These are phyloP conservation scores for Irineochytrium annulatum DNA, from an alignment of 192 early-diverging fungal genomes.

Conservation along the genomic window DNA sequence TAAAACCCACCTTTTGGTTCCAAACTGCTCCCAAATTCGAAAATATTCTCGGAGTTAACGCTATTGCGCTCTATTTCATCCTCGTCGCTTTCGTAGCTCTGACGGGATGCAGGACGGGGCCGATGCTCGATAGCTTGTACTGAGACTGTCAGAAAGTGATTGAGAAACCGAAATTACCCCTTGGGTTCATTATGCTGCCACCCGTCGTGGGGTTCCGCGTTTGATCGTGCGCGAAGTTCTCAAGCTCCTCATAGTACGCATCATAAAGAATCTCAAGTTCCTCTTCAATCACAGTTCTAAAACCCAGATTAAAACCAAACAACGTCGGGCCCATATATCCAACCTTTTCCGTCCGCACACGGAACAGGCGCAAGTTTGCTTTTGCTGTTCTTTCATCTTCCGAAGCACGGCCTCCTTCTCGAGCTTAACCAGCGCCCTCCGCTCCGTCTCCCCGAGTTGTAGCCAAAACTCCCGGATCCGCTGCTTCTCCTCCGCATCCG, in stretches of 20 bases:
- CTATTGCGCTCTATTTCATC: slow-evolving; percentile 55
- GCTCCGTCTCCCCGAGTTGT: slow-evolving; percentile 72
- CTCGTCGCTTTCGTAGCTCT: slow-evolving; percentile 57
- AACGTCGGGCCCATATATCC: slow-evolving; percentile 12
- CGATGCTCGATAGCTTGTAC: neutral
- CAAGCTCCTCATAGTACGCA: slow-evolving; percentile 84
- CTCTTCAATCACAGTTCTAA: slow-evolving; percentile 72
- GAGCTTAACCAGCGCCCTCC: slow-evolving; percentile 71
- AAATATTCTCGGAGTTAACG: slow-evolving; percentile 34
- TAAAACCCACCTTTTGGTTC: slow-evolving; percentile 67
- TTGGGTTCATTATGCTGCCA: slow-evolving; percentile 17
- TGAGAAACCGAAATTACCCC: slow-evolving; percentile 13
- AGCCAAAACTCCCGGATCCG: slow-evolving; percentile 84
- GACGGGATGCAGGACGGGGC: neutral
- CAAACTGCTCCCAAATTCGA: slow-evolving; percentile 70
- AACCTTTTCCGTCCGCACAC: slow-evolving; percentile 80
- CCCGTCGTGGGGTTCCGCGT: neutral
- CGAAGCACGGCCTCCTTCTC: slow-evolving; percentile 82
- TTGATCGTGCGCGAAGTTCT: slow-evolving; percentile 79
- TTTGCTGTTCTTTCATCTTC: slow-evolving; percentile 89
- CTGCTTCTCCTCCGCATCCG: slow-evolving; percentile 69
- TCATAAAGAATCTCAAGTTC: slow-evolving; percentile 83
- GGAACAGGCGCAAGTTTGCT: slow-evolving; percentile 77
- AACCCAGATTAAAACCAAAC: neutral
- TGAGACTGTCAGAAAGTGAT: neutral